These are phyloP conservation scores for Spiraea crenata DNA, from an alignment of 331 rosid species.

Conservation along the genomic window DNA sequence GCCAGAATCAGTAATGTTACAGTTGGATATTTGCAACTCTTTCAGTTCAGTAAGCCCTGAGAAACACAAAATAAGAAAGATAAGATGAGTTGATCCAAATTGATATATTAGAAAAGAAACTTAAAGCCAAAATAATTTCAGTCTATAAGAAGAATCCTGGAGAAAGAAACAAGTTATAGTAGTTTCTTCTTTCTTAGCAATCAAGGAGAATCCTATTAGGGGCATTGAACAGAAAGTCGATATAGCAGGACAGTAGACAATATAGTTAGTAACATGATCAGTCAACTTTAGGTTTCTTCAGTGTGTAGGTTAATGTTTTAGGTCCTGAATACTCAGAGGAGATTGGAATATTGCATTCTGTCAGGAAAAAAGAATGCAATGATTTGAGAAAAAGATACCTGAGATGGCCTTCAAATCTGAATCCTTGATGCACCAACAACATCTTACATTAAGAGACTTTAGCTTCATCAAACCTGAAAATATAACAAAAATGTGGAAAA, in stretches of 20 bases:
- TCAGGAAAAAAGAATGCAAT: not conserved
- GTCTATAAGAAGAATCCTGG: not conserved
- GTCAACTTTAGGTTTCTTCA: not conserved
- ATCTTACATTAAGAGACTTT: constrained; percentile 58
- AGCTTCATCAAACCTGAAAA: constrained; percentile 57
- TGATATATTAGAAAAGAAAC: constrained; percentile 13
- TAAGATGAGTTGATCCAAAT: constrained; percentile 11
- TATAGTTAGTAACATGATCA: not conserved
- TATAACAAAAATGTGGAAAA: constrained; percentile 1
- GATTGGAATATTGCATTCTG: not conserved
- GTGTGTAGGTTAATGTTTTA: not conserved
- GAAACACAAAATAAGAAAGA: constrained; percentile 20
- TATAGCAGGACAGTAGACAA: not conserved
- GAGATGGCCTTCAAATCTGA: constrained; percentile 62
- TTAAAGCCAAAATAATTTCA: constrained; percentile 2
- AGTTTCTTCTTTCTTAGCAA: not conserved
- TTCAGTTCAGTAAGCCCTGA: constrained; percentile 56
- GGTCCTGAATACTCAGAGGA: not conserved
- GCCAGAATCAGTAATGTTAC: constrained; percentile 56
- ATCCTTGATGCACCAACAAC: constrained; percentile 59
- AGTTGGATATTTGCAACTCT: constrained; percentile 60
- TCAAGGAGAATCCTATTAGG: not conserved
- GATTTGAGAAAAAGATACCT: constrained; percentile 38
- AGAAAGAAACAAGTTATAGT: not conserved
- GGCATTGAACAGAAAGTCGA: not conserved